Base-by-base conservation (phyloP, 78 protist genomes). In the Dictyostelium brefeldianum region DNA sequence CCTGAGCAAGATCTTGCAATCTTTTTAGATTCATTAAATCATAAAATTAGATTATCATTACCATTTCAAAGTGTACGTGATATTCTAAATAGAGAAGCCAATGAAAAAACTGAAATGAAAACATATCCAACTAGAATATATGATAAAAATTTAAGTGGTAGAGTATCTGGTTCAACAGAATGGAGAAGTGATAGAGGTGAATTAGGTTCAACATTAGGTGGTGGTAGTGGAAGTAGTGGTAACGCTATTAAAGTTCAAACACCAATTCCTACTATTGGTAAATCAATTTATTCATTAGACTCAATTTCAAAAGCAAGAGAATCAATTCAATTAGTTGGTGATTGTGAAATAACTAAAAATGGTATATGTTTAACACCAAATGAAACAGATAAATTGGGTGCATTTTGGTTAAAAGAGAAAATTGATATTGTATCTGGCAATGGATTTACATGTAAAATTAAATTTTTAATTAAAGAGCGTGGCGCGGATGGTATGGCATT, bases 401-500 rank as follows among this genome's bases (percentile, higher is more conserved):
- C 89, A 77, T 50, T 82, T 41, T 94, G 96, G 96, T 1, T 89
- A 53, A 69, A 46, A 17, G 81, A 94, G 15, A 81, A 29, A 78
- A 10, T 53, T 6, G 56, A 78, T 27, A 50, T 89, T 17, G 9
- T 73, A 20, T 73, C 79, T 1, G 22, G 36, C 8, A 51, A 51
- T 51, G 90, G 81, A 7, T 94, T 78, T 12, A 48, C 62, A 47
- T 59, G 74, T 22, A 83, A 25, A 48, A 73, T 85, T 53, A 27
- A 46, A 51, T 94, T 94, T 80, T 47, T 27, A 50, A 94, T 80
- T 29, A 54, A 29, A 14, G 47, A 22, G 22, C 18, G 29, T 31
- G 96, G 96, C 31, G 96, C 96, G 7, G 96, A 94, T 51, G 96
- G 96, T 36, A 74, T 94, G 90, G 96, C 96, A 48, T 89, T 94